phyloP scores from a whole-genome alignment of 768 basidiomycete species.

The Russula sp. region DNA sequence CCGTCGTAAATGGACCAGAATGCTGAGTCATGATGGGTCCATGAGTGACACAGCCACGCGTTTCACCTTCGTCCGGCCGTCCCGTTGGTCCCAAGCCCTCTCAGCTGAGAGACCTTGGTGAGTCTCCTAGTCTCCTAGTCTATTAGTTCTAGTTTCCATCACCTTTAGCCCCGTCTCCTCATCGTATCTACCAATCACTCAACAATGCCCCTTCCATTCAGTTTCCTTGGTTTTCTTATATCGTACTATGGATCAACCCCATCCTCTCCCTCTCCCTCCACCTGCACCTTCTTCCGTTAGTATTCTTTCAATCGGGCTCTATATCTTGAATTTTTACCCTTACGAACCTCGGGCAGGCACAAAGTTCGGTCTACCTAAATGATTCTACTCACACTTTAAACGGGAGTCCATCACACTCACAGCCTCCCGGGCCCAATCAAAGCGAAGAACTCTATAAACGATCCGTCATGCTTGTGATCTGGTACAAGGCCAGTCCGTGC shows the following conservation, averaged over 20 bases:
- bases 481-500: conserved; percentile 50
- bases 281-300: conserved; percentile 16
- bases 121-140: conserved; percentile 6
- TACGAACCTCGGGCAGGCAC: conserved; percentile 5
- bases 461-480: conserved; percentile 60
- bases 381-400: conserved; percentile 11
- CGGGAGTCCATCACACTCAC: conserved; percentile 9
- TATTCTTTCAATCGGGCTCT: neutral
- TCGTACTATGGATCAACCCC: conserved; percentile 16
- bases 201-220: conserved; percentile 9
- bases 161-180: conserved; percentile 8
- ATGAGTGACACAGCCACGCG: conserved; percentile 20
- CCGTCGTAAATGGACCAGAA: conserved; percentile 1
- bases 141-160: neutral
- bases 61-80: conserved; percentile 20
- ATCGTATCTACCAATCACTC: conserved; percentile 4
- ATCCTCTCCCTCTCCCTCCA: conserved; percentile 8
- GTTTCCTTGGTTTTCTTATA: neutral
- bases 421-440: conserved; percentile 13
- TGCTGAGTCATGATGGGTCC: conserved; percentile 15
- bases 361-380: conserved; percentile 15
- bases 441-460: conserved; percentile 39
- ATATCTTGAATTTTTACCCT: neutral
- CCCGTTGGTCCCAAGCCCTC: conserved; percentile 17
- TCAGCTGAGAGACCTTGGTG: conserved; percentile 11